Evolutionary conservation across 441 rosid genomes (phyloP).

Genomic region (Populus hybrid): DNA sequence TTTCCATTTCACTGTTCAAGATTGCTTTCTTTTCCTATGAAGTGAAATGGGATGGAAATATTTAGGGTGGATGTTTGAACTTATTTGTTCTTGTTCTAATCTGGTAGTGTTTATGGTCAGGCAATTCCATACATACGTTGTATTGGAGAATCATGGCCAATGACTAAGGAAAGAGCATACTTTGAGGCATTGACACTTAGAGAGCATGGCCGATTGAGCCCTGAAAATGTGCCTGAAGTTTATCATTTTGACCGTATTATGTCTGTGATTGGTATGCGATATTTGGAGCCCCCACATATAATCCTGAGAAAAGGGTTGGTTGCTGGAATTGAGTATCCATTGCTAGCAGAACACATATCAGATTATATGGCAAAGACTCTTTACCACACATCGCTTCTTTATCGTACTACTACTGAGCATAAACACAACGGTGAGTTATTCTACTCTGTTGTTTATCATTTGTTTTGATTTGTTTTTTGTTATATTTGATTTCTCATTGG

Average conservation of each 20-base stretch:
- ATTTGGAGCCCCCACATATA: slow-evolving; percentile 86
- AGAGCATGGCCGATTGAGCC: slow-evolving; percentile 62
- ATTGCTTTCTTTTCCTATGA: not conserved
- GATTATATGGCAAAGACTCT: slow-evolving; percentile 79
- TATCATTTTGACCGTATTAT: slow-evolving; percentile 82
- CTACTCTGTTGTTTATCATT: not conserved
- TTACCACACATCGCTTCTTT: slow-evolving; percentile 71
- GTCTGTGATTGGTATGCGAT: slow-evolving; percentile 90
- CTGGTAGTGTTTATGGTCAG: slow-evolving; percentile 28
- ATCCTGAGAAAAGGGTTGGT: slow-evolving; percentile 82
- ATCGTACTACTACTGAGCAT: slow-evolving; percentile 69
- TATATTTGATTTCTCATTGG: not conserved
- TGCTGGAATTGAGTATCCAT: slow-evolving; percentile 72
- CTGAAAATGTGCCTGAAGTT: slow-evolving; percentile 79
- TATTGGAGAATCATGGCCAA: slow-evolving; percentile 93
- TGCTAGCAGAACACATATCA: slow-evolving; percentile 68
- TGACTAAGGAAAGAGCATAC: slow-evolving; percentile 87
- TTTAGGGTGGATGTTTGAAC: not conserved
- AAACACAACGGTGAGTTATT: slow-evolving; percentile 51
- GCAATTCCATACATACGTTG: slow-evolving; percentile 82
- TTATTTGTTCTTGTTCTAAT: not conserved
- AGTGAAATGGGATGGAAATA: not conserved
- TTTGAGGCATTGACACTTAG: slow-evolving; percentile 64
- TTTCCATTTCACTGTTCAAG: not conserved
- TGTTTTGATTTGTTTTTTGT: not conserved